phyloP scores from a whole-genome alignment of 148 eudicot genomes.

The Chenopodium suecicum region DNA sequence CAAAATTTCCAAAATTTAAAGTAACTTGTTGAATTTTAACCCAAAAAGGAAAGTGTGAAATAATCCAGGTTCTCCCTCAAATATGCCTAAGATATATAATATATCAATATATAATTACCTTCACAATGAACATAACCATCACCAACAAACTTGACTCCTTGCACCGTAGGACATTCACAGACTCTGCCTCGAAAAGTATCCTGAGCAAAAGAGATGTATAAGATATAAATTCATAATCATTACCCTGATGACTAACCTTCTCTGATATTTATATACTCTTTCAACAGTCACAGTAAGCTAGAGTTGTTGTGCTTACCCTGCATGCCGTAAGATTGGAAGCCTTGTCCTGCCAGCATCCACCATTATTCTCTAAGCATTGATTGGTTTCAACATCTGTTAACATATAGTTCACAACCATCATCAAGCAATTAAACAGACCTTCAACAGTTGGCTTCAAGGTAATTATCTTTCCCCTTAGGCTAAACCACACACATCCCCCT shows the following conservation, averaged over 20 bases:
- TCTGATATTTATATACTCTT: background rate
- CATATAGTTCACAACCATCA: background rate
- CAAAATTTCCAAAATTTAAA: too few species aligned
- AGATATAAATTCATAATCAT: background rate
- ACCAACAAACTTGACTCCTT: constrained; percentile 75
- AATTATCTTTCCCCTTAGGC: background rate
- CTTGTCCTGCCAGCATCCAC: constrained; percentile 94
- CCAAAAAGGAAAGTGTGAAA: background rate
- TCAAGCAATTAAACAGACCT: background rate
- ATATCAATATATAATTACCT: constrained; percentile 38
- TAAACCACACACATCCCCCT: background rate
- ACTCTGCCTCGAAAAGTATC: constrained; percentile 92
- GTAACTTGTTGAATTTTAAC: too few species aligned
- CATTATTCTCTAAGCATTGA: constrained; percentile 83
- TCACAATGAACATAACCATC: constrained; percentile 86
- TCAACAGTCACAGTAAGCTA: background rate
- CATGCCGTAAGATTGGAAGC: constrained; percentile 78
- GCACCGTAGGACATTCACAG: constrained; percentile 83
- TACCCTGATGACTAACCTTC: background rate
- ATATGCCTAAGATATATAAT: background rate
- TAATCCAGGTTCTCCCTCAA: background rate
- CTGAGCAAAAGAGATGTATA: constrained; percentile 32
- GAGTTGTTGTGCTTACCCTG: constrained; percentile 46
- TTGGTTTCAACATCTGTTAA: constrained; percentile 80
- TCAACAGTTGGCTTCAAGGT: background rate